A percentile compares a stretch with the other conserved stretches of the same genome.
Evolutionary conservation across 345 rosid genomes (phyloP).

Genomic region (Aquilaria yunnanensis): DNA sequence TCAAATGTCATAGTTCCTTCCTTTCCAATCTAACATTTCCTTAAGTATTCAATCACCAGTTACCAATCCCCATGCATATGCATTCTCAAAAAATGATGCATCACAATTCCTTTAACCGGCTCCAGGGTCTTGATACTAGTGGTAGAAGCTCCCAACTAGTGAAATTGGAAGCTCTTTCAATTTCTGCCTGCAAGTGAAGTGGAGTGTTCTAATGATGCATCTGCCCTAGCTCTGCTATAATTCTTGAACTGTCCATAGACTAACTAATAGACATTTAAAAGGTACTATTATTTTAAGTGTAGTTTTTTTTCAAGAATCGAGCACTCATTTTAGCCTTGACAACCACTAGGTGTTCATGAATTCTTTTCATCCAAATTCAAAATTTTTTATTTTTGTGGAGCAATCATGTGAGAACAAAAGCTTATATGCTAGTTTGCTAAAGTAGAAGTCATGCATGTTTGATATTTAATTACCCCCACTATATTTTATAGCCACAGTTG

Average conservation of each 20-base stretch:
- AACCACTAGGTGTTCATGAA: constrained; percentile 16
- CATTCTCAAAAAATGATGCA: constrained; percentile 53
- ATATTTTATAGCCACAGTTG: not conserved
- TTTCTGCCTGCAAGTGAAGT: constrained; percentile 73
- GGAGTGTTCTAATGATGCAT: constrained; percentile 40
- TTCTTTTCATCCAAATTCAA: constrained; percentile 15
- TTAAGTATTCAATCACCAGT: constrained; percentile 32
- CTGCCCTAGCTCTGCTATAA: constrained; percentile 12
- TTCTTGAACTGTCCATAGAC: constrained; percentile 48
- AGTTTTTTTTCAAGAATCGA: constrained; percentile 26
- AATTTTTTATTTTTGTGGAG: constrained; percentile 21
- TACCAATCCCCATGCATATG: constrained; percentile 28
- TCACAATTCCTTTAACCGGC: constrained; percentile 59
- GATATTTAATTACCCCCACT: constrained; percentile 6
- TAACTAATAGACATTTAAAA: constrained; percentile 32
- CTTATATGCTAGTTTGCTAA: constrained; percentile 12
- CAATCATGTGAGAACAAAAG: constrained; percentile 21
- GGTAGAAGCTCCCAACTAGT: constrained; percentile 48
- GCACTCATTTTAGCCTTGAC: constrained; percentile 22
- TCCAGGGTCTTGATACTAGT: constrained; percentile 83
- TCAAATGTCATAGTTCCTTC: constrained; percentile 52
- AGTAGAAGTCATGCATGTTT: constrained; percentile 15
- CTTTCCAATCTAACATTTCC: constrained; percentile 39
- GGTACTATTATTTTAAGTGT: constrained; percentile 25
- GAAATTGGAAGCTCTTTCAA: constrained; percentile 60